Evolutionary conservation across 2,329 filamentous ascomycete species (phyloP).

Genomic region (Hawksworthiomyces lignivorus): DNA sequence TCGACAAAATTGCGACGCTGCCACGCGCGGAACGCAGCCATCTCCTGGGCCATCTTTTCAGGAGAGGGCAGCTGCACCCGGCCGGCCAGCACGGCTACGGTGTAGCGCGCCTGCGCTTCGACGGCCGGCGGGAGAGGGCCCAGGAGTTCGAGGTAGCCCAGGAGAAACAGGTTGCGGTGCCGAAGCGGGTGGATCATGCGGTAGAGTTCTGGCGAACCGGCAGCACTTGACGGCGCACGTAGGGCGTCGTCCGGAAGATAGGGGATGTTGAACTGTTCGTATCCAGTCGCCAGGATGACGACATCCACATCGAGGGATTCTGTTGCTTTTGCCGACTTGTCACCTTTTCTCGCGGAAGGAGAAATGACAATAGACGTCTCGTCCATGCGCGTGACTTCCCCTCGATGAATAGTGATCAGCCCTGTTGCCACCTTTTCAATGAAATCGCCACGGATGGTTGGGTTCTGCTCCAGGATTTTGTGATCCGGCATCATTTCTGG

Average conservation of each 20-base stretch:
- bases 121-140: constrained; percentile 25
- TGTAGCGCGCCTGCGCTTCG: constrained; percentile 28
- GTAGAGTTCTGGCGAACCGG: constrained; percentile 24
- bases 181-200: constrained; percentile 23
- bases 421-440: constrained; percentile 25
- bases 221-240: constrained; percentile 13
- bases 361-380: background rate
- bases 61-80: constrained; percentile 19
- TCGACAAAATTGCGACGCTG: constrained; percentile 22
- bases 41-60: constrained; percentile 21
- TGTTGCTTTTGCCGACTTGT: no score
- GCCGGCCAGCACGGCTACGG: constrained; percentile 22
- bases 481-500: constrained; percentile 26
- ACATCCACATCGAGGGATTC: constrained; percentile 23
- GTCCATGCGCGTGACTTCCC: constrained; percentile 21
- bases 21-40: constrained; percentile 19
- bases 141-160: constrained; percentile 24
- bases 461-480: constrained; percentile 26
- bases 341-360: background rate
- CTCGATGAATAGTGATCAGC: constrained; percentile 25
- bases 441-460: constrained; percentile 26
- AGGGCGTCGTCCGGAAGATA: constrained; percentile 22
- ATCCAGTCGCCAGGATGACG: constrained; percentile 27
- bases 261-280: constrained; percentile 18
- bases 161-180: constrained; percentile 25